Evolutionary conservation across 768 basidiomycete species (phyloP).

Genomic region (Tylopilus plumbeoviolaceoides): DNA sequence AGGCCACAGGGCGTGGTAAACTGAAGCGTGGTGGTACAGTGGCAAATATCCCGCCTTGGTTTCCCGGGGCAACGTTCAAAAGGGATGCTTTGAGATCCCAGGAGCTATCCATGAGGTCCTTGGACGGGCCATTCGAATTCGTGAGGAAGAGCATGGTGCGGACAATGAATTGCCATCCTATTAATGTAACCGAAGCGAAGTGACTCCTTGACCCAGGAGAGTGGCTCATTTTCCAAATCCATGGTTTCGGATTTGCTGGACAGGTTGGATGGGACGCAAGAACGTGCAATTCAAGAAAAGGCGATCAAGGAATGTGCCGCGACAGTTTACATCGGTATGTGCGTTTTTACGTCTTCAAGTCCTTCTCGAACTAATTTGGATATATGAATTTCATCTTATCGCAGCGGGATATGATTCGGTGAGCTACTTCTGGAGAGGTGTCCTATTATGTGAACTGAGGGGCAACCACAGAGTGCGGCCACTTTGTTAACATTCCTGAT

Average conservation of each 20-base stretch:
- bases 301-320: constrained; percentile 27
- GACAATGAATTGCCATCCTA: background rate
- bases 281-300: constrained; percentile 17
- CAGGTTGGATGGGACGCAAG: constrained; percentile 14
- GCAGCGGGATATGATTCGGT: constrained; percentile 28
- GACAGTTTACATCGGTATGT: constrained; percentile 29
- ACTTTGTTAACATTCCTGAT: constrained; percentile 25
- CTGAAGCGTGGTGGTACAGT: constrained; percentile 17
- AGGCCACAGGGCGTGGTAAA: background rate
- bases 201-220: constrained; percentile 14
- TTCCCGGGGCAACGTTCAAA: constrained; percentile 29
- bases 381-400: background rate
- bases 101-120: constrained; percentile 19
- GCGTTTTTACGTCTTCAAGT: background rate
- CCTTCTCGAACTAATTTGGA: background rate
- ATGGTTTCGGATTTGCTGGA: constrained; percentile 29
- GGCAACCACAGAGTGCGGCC: constrained; percentile 17
- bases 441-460: background rate
- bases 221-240: constrained; percentile 23
- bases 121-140: constrained; percentile 29
- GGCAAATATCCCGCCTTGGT: constrained; percentile 27
- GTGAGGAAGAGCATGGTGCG: constrained; percentile 25
- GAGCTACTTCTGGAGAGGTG: constrained; percentile 1
- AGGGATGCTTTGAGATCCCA: constrained; percentile 24
- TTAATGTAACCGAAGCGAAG: background rate